Percentiles rank a stretch among this genome's conserved stretches.
phyloP scores from a whole-genome alignment of 768 basidiomycete genomes.

The Tulasnella sp. region DNA sequence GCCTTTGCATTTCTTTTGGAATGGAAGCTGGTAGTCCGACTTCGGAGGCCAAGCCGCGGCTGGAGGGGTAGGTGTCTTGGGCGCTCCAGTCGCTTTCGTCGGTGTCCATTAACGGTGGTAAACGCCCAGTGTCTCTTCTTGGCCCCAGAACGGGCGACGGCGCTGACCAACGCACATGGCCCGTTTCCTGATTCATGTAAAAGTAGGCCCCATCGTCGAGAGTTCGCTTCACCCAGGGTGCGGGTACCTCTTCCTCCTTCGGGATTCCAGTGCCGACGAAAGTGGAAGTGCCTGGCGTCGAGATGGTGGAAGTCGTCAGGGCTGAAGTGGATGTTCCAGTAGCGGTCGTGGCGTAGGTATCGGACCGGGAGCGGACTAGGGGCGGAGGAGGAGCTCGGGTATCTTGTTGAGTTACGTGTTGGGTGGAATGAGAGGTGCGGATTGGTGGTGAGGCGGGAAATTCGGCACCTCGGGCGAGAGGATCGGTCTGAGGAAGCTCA shows the following conservation, averaged over 20 bases:
- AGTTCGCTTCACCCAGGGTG: conserved; percentile 74
- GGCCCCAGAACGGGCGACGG: conserved; percentile 32
- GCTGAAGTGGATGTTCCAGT: background rate
- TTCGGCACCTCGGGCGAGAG: background rate
- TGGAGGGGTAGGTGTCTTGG: conserved; percentile 6
- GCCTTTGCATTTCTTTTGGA: conserved; percentile 28
- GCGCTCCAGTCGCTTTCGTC: conserved; percentile 19
- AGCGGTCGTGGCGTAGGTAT: conserved; percentile 9
- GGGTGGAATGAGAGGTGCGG: background rate
- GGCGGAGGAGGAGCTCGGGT: background rate
- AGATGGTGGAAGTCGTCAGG: conserved; percentile 1
- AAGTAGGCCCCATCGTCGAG: conserved; percentile 81
- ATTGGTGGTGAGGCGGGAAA: background rate
- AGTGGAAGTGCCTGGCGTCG: conserved; percentile 1
- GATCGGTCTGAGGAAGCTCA: conserved; percentile 16
- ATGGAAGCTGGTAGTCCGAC: background rate
- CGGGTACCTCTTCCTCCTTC: conserved; percentile 35
- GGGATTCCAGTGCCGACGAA: background rate
- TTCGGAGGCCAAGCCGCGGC: background rate
- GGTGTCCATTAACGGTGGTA: conserved; percentile 4
- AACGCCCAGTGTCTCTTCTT: background rate
- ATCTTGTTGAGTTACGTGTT: background rate
- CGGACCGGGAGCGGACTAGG: conserved; percentile 11
- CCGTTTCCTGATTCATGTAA: conserved; percentile 65
- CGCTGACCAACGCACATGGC: conserved; percentile 58